Evolutionary conservation across 768 basidiomycete genomes (phyloP).

Genomic region (Agaricus sinodeliciosus): DNA sequence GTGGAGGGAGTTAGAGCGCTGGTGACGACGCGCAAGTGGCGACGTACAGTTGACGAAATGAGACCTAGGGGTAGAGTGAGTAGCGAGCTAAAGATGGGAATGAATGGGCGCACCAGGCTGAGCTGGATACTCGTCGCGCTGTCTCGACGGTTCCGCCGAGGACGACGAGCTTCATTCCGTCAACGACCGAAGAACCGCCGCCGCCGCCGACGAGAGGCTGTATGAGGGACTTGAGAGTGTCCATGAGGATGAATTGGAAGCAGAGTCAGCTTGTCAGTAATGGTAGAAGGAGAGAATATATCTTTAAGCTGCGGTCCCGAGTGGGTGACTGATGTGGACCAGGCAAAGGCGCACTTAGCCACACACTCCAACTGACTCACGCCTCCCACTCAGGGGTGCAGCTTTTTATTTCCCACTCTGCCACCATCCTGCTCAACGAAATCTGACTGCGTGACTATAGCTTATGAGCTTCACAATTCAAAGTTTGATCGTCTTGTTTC

Average conservation of each 20-base stretch:
- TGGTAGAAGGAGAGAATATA: not conserved
- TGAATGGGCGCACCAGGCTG: slow-evolving; percentile 56
- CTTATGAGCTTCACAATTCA: no score
- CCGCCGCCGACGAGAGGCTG: slow-evolving; percentile 74
- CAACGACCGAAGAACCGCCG: slow-evolving; percentile 73
- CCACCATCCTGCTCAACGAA: no score
- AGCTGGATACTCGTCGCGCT: slow-evolving; percentile 73
- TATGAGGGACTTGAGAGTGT: slow-evolving; percentile 74
- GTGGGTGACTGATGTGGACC: no score
- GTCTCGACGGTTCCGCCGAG: slow-evolving; percentile 86
- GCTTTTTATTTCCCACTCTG: no score
- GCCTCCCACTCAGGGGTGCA: no score
- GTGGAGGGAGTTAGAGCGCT: slow-evolving; percentile 16
- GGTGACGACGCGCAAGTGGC: not conserved
- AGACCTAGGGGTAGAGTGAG: slow-evolving; percentile 38
- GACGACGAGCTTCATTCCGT: slow-evolving; percentile 87
- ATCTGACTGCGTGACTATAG: no score
- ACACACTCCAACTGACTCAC: no score
- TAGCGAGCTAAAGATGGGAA: slow-evolving; percentile 4
- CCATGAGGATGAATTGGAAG: slow-evolving; percentile 37
- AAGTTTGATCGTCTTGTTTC: no score
- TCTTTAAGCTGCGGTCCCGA: no score
- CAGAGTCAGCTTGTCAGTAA: slow-evolving; percentile 6
- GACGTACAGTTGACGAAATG: slow-evolving; percentile 83
- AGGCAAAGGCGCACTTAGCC: no score